Conservation (phyloP, 805 yeast species). For the Vanderwaltozyma polyspora region DNA sequence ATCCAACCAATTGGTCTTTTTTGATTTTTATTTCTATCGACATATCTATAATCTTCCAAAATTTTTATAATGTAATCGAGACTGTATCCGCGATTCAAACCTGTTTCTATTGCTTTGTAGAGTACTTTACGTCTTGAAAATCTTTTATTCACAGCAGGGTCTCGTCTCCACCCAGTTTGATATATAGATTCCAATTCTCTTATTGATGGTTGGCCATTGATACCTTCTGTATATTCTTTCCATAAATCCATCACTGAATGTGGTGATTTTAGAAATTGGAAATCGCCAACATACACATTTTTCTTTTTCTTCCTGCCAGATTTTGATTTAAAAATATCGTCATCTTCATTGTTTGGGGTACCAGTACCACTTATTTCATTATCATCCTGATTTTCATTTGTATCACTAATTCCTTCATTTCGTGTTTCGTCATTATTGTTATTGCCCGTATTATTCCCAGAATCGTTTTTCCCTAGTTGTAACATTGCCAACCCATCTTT, state of each 20-base stretch:
- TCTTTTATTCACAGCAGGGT: constrained; percentile 41
- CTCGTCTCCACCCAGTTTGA: constrained; percentile 46
- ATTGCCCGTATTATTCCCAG: too few species aligned
- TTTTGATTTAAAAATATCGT: background rate
- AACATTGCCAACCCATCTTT: too few species aligned
- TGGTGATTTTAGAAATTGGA: constrained; percentile 33
- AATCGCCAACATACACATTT: constrained; percentile 24
- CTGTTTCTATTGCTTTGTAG: constrained; percentile 44
- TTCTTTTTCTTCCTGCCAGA: constrained; percentile 11
- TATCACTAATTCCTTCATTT: too few species aligned
- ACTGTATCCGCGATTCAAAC: constrained; percentile 34
- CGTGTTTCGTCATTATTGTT: too few species aligned
- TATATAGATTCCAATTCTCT: constrained; percentile 37
- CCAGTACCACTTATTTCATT: too few species aligned
- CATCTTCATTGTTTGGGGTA: too few species aligned
- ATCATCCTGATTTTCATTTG: too few species aligned
- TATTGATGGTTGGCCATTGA: constrained; percentile 42
- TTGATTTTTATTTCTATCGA: constrained; percentile 30
- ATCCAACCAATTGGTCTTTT: constrained; percentile 39
- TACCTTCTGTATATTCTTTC: constrained; percentile 45
- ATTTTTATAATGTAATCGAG: constrained; percentile 35
- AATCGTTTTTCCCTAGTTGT: too few species aligned
- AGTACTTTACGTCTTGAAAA: constrained; percentile 43
- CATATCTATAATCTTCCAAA: constrained; percentile 35
- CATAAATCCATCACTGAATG: constrained; percentile 42